Conservation (phyloP, 768 basidiomycete species). For the Leccinellum albellum region DNA sequence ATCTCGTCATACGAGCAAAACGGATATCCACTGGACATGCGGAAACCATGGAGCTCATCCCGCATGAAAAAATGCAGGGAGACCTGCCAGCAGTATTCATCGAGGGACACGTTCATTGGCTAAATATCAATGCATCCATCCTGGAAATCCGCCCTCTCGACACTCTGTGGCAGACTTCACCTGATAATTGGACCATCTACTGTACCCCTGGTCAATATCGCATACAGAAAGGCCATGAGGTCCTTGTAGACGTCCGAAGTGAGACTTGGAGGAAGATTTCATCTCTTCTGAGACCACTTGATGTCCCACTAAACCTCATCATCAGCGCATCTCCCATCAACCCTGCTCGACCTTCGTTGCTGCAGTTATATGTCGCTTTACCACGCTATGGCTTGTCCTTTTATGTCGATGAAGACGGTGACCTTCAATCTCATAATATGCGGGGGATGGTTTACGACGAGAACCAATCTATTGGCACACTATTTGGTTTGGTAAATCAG, state of each 20-base stretch:
- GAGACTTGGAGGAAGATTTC: conserved; percentile 22
- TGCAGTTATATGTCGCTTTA: conserved; percentile 28
- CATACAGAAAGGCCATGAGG: neutral
- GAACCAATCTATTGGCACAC: conserved; percentile 37
- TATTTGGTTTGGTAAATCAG: conserved; percentile 40
- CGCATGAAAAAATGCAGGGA: conserved; percentile 8
- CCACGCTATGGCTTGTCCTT: conserved; percentile 41
- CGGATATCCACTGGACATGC: neutral
- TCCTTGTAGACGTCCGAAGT: conserved; percentile 26
- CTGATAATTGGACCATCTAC: conserved; percentile 21
- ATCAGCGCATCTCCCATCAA: conserved; percentile 4
- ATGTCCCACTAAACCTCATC: conserved; percentile 10
- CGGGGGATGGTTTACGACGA: conserved; percentile 38
- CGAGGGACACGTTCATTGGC: conserved; percentile 24
- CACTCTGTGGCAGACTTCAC: conserved; percentile 14
- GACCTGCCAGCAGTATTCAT: conserved; percentile 24
- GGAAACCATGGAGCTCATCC: conserved; percentile 21
- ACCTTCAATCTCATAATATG: conserved; percentile 38
- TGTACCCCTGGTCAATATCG: conserved; percentile 2
- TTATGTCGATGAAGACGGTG: conserved; percentile 26
- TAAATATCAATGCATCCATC: conserved; percentile 14
- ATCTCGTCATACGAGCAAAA: conserved; percentile 21
- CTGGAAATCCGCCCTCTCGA: conserved; percentile 26
- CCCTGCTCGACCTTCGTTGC: neutral
- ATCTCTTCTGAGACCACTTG: conserved; percentile 10